Evolutionary conservation across 192 early-diverging fungal genomes (phyloP), one percentile per base, ranked within the genome.

Genomic region (Linnemannia schmuckeri): DNA sequence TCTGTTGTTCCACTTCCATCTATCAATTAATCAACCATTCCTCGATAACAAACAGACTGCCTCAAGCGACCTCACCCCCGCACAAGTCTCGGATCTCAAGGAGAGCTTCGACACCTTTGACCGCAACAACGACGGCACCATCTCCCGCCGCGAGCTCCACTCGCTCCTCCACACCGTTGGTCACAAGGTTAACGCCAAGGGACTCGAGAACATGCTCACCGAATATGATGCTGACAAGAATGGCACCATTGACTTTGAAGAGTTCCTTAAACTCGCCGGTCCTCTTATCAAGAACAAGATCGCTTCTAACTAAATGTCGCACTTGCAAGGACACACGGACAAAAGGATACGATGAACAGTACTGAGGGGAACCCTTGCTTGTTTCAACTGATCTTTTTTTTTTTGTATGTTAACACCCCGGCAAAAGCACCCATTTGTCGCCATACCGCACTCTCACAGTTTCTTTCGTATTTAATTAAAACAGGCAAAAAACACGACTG

Each of bases 101-200:
- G 76, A 81, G 41, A 87, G 85, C 76, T 87, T 87, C 66, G 66
- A 81, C 1, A 46, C 79, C 72, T 87, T 87, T 87, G 85, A 87
- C 72, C 76, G 80, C 55, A 81, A 87, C 55, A 9, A 22, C 30
- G 76, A 87, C 20, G 75, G 76, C 47, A 63, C 72, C 63, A 87
- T 87, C 66, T 49, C n/a, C 47, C 78, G 78, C 42, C 47, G 63
- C 37, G 85, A 87, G 54, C 76, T 87, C 37, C 85, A 68, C 72
- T 68, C 80, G 3, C 85, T 87, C 44, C 68, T 87, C 13, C 79
- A 87, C 72, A 87, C 68, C 27, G 85, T 87, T 54, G 85, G 85
- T 40, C 85, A 87, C 80, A 87, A 81, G 76, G 72, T 81, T 66
- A 79, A 87, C 37, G 70, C 79, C 38, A 10, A 1, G 2, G 75